phyloP scores from a whole-genome alignment of 306 rosid genomes.

The Begonia loranthoides region DNA sequence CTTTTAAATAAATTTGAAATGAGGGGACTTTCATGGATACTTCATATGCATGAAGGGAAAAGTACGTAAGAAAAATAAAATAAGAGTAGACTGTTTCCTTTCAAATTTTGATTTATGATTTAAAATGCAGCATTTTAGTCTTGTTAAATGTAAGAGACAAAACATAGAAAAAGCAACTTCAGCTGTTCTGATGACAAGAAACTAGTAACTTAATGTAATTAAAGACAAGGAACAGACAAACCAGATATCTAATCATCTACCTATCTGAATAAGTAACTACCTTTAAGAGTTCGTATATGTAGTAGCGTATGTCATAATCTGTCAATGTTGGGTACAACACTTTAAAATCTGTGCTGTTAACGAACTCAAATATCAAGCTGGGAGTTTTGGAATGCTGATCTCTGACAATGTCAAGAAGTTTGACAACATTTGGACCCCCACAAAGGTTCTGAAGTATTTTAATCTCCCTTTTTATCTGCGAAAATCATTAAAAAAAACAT shows the following conservation, averaged over 20 bases:
- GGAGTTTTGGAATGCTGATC: constrained; percentile 35
- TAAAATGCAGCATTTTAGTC: too few species aligned
- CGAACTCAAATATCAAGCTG: constrained; percentile 31
- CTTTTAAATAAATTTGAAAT: too few species aligned
- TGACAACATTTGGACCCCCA: constrained; percentile 36
- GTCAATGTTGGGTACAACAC: constrained; percentile 26
- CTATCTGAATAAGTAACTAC: constrained; percentile 5
- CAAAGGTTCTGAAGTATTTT: constrained; percentile 36
- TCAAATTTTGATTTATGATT: too few species aligned
- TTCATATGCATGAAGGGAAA: too few species aligned
- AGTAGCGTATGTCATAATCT: constrained; percentile 37
- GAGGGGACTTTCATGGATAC: too few species aligned
- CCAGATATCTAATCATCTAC: not conserved
- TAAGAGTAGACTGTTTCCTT: too few species aligned
- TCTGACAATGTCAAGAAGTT: constrained; percentile 27
- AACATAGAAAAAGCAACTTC: too few species aligned
- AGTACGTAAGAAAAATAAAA: too few species aligned
- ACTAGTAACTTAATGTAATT: too few species aligned
- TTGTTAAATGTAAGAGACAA: too few species aligned
- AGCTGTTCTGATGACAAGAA: too few species aligned
- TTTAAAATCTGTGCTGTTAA: constrained; percentile 36
- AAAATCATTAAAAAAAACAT: not conserved
- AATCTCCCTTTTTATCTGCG: constrained; percentile 34
- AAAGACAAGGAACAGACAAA: not conserved
- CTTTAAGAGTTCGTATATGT: constrained; percentile 33